Conservation (phyloP, 345 rosid species). For the Combretum micranthum region DNA sequence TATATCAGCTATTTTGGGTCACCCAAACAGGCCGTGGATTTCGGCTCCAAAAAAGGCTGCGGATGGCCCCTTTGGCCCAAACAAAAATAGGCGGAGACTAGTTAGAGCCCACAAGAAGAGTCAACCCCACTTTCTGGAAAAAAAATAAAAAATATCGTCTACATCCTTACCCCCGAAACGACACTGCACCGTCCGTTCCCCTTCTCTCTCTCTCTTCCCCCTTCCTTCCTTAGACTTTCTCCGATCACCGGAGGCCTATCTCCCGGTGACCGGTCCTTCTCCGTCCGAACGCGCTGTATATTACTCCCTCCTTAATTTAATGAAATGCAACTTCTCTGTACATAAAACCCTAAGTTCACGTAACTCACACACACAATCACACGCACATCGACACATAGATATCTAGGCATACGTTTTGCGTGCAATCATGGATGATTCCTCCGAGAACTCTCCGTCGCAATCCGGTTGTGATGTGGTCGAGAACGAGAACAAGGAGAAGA, state of each 20-base stretch:
- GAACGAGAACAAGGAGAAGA: slow-evolving; percentile 7
- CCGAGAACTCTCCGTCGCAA: neutral
- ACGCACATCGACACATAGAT: too few species aligned
- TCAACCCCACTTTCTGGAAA: neutral
- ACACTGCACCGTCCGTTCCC: neutral
- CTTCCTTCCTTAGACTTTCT: neutral
- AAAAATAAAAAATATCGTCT: slow-evolving; percentile 9
- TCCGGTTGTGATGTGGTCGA: neutral
- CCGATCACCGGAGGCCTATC: slow-evolving; percentile 25
- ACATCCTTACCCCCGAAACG: slow-evolving; percentile 5
- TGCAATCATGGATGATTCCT: slow-evolving; percentile 4
- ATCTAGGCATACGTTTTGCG: too few species aligned
- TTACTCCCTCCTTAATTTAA: too few species aligned
- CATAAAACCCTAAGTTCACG: too few species aligned
- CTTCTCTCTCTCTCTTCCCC: neutral
- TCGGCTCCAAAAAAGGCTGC: too few species aligned
- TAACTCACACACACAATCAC: too few species aligned
- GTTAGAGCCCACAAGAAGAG: neutral
- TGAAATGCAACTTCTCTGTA: too few species aligned
- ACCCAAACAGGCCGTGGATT: too few species aligned
- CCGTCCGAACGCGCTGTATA: neutral
- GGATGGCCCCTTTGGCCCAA: too few species aligned
- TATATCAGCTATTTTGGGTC: too few species aligned
- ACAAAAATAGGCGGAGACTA: too few species aligned
- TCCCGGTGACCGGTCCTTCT: slow-evolving; percentile 21